Evolutionary conservation across 306 rosid species (phyloP).

Genomic region (Cicer bijugum): DNA sequence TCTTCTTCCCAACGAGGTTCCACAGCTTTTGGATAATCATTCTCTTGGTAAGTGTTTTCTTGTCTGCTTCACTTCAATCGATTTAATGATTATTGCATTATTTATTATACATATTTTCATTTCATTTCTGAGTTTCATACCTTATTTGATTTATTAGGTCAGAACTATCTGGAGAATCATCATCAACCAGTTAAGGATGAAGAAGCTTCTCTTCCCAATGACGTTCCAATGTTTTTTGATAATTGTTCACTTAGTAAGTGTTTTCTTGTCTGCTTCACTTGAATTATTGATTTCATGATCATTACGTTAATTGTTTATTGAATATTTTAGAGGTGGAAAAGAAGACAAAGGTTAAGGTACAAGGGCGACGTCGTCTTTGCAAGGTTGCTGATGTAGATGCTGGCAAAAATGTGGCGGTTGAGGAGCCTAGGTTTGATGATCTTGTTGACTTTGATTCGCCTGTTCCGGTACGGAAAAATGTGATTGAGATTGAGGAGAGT

Average conservation of each 20-base stretch:
- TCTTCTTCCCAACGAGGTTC: slow-evolving; percentile 29
- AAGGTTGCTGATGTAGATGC: slow-evolving; percentile 54
- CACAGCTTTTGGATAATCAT: slow-evolving; percentile 28
- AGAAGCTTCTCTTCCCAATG: slow-evolving; percentile 32
- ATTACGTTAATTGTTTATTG: not conserved
- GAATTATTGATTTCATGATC: not conserved
- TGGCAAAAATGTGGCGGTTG: slow-evolving; percentile 36
- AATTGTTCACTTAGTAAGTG: slow-evolving; percentile 48
- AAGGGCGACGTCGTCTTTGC: slow-evolving; percentile 85
- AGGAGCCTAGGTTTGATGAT: slow-evolving; percentile 49
- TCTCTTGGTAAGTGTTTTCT: slow-evolving; percentile 33
- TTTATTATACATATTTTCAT: not conserved
- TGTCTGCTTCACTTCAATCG: slow-evolving; percentile 17
- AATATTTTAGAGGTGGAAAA: slow-evolving; percentile 49
- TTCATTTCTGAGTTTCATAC: slow-evolving; percentile 1
- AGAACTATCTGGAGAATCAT: slow-evolving; percentile 29
- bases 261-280: slow-evolving; percentile 2
- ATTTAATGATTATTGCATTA: not conserved
- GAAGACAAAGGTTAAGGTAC: slow-evolving; percentile 63
- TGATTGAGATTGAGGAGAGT: slow-evolving; percentile 37
- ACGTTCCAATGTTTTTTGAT: slow-evolving; percentile 35
- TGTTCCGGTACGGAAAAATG: slow-evolving; percentile 25
- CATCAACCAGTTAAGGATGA: slow-evolving; percentile 42
- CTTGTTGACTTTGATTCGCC: slow-evolving; percentile 69
- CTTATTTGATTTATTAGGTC: slow-evolving; percentile 35